Base-by-base conservation (phyloP, 352 stramenopile genomes). In the Pythium rishiriense region DNA sequence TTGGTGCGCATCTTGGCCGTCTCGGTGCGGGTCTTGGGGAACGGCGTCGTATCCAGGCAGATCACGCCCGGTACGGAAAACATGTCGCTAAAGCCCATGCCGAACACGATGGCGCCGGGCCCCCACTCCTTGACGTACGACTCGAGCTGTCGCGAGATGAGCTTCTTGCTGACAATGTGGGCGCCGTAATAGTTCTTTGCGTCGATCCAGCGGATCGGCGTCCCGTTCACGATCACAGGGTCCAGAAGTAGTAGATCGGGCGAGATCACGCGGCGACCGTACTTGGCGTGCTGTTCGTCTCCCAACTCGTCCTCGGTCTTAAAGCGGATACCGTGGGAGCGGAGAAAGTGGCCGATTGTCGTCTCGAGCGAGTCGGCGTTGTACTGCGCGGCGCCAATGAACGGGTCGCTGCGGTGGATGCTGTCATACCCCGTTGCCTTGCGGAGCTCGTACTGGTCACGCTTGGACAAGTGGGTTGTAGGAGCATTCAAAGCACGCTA, bases 71-170 rank as follows among this genome's bases (percentile, higher is more conserved):
- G 85, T 5, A 94, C 68, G 14, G 82, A 85, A 58, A 94, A 92
- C 85, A 93, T 94, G 67, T 94, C 85, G 56, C 83, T 93, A 61
- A 87, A 94, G 52, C 85, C 85, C 85, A 94, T 94, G 50, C 85
- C 85, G 59, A 92, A 94, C 43, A 94, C 83, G 49, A 94, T 91
- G 24, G 85, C 85, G 8, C 85, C 85, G 0, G 85, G 85, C 3
- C 85, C 85, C 85, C 85, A 94, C 70, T 94, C 85, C 63, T 93
- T 94, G 17, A 94, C 83, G 65, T 94, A 94, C 37, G 83, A 90
- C 46, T 73, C 72, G 12, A 94, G 66, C 54, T 94, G 85, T 31
- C 87, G 89, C 28, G 84, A 85, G 69, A 94, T 93, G 43, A 93
- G 62, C 1, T 82, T 77, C 76, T 94, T 94, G 69, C 83, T 92